A percentile compares a stretch with the other conserved stretches of the same genome.
Evolutionary conservation across 352 stramenopile genomes (phyloP).

Genomic region (Chrysophaeum taylorii): DNA sequence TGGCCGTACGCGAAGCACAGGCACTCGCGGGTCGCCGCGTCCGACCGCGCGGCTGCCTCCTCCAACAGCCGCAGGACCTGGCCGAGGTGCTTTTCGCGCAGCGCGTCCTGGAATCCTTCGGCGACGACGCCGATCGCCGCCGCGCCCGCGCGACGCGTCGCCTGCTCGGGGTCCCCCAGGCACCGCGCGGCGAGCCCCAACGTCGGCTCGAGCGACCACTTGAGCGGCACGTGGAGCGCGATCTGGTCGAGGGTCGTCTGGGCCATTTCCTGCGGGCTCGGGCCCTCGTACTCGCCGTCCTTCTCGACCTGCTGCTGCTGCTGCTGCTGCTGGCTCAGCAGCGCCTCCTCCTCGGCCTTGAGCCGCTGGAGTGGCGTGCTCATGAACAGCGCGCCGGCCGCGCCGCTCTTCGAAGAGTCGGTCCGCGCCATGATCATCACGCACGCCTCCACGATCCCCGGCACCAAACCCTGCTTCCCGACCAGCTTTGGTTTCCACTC

Average conservation of each 20-base stretch:
- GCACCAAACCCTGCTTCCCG: slow-evolving; percentile 45
- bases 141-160: slow-evolving; percentile 87
- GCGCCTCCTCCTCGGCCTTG: not conserved
- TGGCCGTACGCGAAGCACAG: slow-evolving; percentile 95
- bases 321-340: not conserved
- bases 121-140: slow-evolving; percentile 90
- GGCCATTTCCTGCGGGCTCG: slow-evolving; percentile 59
- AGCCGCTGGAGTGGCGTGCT: slow-evolving; percentile 2
- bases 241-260: slow-evolving; percentile 66
- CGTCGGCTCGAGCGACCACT: slow-evolving; percentile 60
- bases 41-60: slow-evolving; percentile 50
- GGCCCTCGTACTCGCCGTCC: slow-evolving; percentile 48
- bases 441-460: slow-evolving; percentile 48
- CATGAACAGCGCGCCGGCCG: slow-evolving; percentile 50
- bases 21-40: slow-evolving; percentile 85
- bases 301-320: slow-evolving; percentile 48
- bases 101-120: slow-evolving; percentile 85
- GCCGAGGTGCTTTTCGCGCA: slow-evolving; percentile 81
- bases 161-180: slow-evolving; percentile 69
- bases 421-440: slow-evolving; percentile 53
- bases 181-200: slow-evolving; percentile 58
- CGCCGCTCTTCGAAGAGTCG: slow-evolving; percentile 33
- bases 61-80: slow-evolving; percentile 80
- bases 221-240: slow-evolving; percentile 63
- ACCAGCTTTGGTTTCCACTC: slow-evolving; percentile 61